Evolutionary conservation across 441 rosid species (phyloP).

Genomic region (Metrosideros polymorpha): DNA sequence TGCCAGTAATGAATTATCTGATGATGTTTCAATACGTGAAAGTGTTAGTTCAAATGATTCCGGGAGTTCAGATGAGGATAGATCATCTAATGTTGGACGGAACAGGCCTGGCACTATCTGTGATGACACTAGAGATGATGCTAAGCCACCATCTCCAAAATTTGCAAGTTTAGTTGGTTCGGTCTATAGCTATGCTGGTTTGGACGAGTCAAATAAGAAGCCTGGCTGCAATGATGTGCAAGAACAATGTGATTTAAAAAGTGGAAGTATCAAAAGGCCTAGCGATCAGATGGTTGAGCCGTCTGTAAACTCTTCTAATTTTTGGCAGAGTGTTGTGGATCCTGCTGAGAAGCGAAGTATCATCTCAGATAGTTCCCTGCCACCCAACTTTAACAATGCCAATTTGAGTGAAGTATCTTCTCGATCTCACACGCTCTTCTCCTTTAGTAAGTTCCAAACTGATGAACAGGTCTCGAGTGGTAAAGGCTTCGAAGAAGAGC

Average conservation of each 20-base stretch:
- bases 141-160: slow-evolving; percentile 55
- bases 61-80: slow-evolving; percentile 31
- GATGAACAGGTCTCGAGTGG: slow-evolving; percentile 4
- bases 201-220: slow-evolving; percentile 19
- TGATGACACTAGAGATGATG: slow-evolving; percentile 24
- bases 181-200: slow-evolving; percentile 25
- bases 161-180: slow-evolving; percentile 65
- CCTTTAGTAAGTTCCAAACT: slow-evolving; percentile 32
- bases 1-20: slow-evolving; percentile 45
- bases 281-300: slow-evolving; percentile 18
- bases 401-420: slow-evolving; percentile 9
- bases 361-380: slow-evolving; percentile 14
- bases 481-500: slow-evolving; percentile 5
- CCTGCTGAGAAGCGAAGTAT: slow-evolving; percentile 17
- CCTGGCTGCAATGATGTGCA: slow-evolving; percentile 14
- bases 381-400: slow-evolving; percentile 8
- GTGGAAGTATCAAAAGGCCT: slow-evolving; percentile 4
- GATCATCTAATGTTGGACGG: slow-evolving; percentile 21
- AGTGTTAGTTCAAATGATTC: slow-evolving; percentile 54
- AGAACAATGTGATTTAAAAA: slow-evolving; percentile 18
- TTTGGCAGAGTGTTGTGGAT: slow-evolving; percentile 49
- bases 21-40: slow-evolving; percentile 58
- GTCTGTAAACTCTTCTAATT: slow-evolving; percentile 31
- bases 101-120: slow-evolving; percentile 19
- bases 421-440: slow-evolving; percentile 18